Percentiles rank a stretch among this genome's conserved stretches.
These are phyloP conservation scores for Senecio squalidus DNA, from an alignment of 140 eudicot genomes.

Conservation along the genomic window DNA sequence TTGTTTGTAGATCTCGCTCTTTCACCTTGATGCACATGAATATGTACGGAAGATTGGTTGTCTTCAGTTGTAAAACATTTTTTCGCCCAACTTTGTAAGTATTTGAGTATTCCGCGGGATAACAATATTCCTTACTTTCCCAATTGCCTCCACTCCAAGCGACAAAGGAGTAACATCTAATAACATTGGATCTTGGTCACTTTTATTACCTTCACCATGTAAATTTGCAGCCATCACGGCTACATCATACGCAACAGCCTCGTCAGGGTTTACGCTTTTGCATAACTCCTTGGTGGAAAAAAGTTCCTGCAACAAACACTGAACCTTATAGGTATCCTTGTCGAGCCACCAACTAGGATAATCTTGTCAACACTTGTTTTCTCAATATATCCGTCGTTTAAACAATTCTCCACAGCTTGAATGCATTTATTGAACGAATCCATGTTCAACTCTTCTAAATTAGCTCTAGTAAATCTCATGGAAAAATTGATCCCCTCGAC, in stretches of 20 bases:
- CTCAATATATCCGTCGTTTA: neutral
- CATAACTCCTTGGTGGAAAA: neutral
- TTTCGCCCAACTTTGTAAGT: neutral
- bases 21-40: no score
- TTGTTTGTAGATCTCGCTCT: no score
- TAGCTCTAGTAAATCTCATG: neutral
- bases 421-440: neutral
- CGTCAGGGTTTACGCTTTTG: neutral
- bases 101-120: neutral
- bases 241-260: neutral
- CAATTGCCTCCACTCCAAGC: neutral
- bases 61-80: no score
- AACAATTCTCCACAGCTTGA: neutral
- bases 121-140: neutral
- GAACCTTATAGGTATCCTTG: neutral
- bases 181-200: neutral
- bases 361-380: neutral
- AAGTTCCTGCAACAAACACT: neutral
- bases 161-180: neutral
- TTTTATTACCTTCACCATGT: neutral
- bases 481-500: neutral
- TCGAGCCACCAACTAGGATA: neutral
- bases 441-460: neutral
- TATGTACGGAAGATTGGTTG: no score
- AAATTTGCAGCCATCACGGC: neutral